Conservation (phyloP, 2,329 filamentous ascomycete species). For the Neofusicoccum umdonicola region DNA sequence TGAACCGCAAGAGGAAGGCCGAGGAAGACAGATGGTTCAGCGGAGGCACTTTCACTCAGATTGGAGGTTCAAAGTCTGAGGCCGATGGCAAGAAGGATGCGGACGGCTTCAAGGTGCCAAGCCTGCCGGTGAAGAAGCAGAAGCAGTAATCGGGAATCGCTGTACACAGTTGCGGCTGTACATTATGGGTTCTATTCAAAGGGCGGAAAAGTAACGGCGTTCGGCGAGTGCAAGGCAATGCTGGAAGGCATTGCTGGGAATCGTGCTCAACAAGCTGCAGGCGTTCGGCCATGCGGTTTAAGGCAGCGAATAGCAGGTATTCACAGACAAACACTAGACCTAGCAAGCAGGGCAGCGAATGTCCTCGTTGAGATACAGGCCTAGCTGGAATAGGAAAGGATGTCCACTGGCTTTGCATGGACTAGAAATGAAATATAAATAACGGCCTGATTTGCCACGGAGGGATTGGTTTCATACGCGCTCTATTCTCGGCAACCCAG, state of each 20-base stretch:
- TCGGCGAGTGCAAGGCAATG: neutral
- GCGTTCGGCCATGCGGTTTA: neutral
- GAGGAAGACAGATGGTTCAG: constrained; percentile 98
- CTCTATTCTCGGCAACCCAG: neutral
- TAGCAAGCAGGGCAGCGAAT: neutral
- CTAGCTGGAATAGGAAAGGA: constrained; percentile 6
- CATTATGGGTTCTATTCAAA: neutral
- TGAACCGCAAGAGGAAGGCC: constrained; percentile 85
- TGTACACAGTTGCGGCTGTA: neutral
- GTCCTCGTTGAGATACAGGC: neutral
- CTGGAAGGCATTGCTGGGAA: neutral
- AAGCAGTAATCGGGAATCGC: neutral
- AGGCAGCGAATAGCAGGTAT: neutral
- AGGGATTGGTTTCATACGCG: neutral
- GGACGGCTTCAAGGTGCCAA: constrained; percentile 79
- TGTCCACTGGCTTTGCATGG: neutral
- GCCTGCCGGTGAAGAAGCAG: constrained; percentile 71
- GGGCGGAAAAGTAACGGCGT: neutral
- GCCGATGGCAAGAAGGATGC: constrained; percentile 44
- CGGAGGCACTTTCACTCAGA: constrained; percentile 92
- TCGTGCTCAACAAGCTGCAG: neutral
- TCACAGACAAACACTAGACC: neutral
- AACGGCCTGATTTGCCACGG: neutral
- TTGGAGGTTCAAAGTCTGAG: constrained; percentile 47
- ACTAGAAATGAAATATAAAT: neutral